Percentiles rank a stretch among this genome's conserved stretches.
Conservation (phyloP, 768 basidiomycete species). For the Rhizopogon vesiculosus region DNA sequence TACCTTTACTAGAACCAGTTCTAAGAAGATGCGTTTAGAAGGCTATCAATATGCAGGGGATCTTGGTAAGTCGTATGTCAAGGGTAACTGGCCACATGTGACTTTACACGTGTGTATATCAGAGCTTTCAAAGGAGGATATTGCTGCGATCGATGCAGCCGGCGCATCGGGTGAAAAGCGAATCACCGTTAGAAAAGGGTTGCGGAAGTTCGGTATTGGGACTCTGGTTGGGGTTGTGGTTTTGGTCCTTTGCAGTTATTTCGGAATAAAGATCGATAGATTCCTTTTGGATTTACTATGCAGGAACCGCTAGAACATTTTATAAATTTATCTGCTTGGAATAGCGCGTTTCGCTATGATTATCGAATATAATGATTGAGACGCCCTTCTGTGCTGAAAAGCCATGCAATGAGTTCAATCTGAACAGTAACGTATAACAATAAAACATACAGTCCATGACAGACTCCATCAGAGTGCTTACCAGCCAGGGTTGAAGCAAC, state of each 20-base stretch:
- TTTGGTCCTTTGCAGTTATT: constrained; percentile 9
- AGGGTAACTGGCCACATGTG: not conserved
- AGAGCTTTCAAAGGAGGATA: constrained; percentile 50
- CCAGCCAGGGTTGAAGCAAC: too few species aligned
- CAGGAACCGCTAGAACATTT: not conserved
- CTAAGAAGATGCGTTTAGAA: constrained; percentile 58
- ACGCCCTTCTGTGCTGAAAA: too few species aligned
- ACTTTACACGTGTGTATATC: not conserved
- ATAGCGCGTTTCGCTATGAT: too few species aligned
- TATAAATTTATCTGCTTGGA: too few species aligned
- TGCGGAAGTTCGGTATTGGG: not conserved
- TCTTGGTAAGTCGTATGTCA: constrained; percentile 36
- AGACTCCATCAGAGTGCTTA: too few species aligned
- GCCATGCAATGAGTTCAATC: too few species aligned
- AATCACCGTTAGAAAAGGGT: not conserved
- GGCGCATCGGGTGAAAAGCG: constrained; percentile 31
- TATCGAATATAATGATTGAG: too few species aligned
- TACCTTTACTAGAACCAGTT: constrained; percentile 44
- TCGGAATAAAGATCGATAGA: not conserved
- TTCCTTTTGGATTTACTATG: not conserved
- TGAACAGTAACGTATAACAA: too few species aligned
- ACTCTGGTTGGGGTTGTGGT: constrained; percentile 7
- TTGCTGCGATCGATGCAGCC: constrained; percentile 52
- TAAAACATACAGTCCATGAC: too few species aligned
- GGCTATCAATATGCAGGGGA: constrained; percentile 69